Evolutionary conservation across 805 yeast genomes (phyloP).

Genomic region (Barnettozyma sp.): DNA sequence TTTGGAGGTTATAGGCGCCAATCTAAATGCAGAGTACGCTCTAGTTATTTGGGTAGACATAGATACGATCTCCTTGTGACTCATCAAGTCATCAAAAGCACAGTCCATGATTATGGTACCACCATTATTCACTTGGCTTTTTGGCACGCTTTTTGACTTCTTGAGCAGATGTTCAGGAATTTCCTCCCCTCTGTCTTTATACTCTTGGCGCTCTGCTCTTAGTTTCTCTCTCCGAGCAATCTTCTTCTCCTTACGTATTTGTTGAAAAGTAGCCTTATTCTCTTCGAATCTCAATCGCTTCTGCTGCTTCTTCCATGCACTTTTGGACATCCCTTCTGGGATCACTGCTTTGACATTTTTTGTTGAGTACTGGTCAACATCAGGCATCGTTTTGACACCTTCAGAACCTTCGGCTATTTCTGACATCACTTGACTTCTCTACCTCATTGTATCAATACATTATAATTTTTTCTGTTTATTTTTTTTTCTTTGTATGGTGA

Average conservation of each 20-base stretch:
- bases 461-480: too few relatives aligned
- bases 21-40: slow-evolving; percentile 71
- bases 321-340: slow-evolving; percentile 86
- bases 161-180: slow-evolving; percentile 33
- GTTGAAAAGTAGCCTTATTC: slow-evolving; percentile 53
- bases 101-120: slow-evolving; percentile 74
- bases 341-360: slow-evolving; percentile 26
- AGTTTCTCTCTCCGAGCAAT: slow-evolving; percentile 36
- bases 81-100: slow-evolving; percentile 86
- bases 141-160: slow-evolving; percentile 29
- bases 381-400: background rate
- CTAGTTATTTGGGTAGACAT: slow-evolving; percentile 76
- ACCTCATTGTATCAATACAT: too few relatives aligned
- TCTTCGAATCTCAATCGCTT: slow-evolving; percentile 54
- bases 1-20: slow-evolving; percentile 49
- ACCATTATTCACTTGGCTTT: slow-evolving; percentile 42
- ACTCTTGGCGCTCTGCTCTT: slow-evolving; percentile 31
- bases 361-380: slow-evolving; percentile 2
- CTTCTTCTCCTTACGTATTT: slow-evolving; percentile 48
- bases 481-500: too few relatives aligned
- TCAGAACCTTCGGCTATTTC: too few relatives aligned
- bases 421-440: too few relatives aligned
- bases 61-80: slow-evolving; percentile 59
- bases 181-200: slow-evolving; percentile 33
- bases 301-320: slow-evolving; percentile 73